Evolutionary conservation across 148 eudicot species (phyloP).

Genomic region (Beta vulgaris): DNA sequence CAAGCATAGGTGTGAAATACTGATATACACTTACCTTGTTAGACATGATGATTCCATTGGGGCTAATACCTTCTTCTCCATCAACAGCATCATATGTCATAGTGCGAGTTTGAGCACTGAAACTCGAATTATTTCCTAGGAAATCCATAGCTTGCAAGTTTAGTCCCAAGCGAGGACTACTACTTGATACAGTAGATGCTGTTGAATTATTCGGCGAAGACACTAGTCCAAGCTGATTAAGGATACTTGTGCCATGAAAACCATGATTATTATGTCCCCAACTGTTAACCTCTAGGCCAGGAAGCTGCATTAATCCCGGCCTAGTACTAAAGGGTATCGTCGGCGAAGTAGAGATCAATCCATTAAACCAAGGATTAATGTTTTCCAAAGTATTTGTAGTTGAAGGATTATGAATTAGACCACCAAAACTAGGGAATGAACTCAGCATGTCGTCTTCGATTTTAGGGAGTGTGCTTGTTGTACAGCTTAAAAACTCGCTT

Average conservation of each 20-base stretch:
- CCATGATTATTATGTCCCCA: constrained; percentile 12
- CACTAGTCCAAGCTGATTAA: constrained; percentile 30
- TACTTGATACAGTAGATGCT: constrained; percentile 26
- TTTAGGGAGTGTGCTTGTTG: constrained; percentile 25
- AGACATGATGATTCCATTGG: constrained; percentile 15
- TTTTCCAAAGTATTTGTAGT: constrained; percentile 7
- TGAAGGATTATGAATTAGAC: constrained; percentile 18
- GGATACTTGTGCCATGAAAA: constrained; percentile 17
- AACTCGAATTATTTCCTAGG: constrained; percentile 22
- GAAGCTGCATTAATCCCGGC: constrained; percentile 19
- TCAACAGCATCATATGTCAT: constrained; percentile 2
- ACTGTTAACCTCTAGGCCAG: constrained; percentile 13
- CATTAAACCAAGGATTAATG: constrained; percentile 21
- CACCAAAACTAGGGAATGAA: constrained; percentile 29
- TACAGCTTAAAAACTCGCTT: not conserved
- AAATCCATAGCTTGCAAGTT: constrained; percentile 40
- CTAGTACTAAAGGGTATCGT: not conserved
- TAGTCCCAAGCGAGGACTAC: constrained; percentile 33
- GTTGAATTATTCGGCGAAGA: constrained; percentile 27
- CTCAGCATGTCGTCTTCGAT: constrained; percentile 34
- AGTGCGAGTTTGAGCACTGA: constrained; percentile 12
- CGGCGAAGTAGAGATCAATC: not conserved
- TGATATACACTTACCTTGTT: constrained; percentile 17
- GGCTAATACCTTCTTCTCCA: constrained; percentile 29
- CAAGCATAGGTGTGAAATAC: not conserved